Evolutionary conservation across 1,284 basidiomycete species (phyloP).

Genomic region (Coniferiporia sulphurascens): DNA sequence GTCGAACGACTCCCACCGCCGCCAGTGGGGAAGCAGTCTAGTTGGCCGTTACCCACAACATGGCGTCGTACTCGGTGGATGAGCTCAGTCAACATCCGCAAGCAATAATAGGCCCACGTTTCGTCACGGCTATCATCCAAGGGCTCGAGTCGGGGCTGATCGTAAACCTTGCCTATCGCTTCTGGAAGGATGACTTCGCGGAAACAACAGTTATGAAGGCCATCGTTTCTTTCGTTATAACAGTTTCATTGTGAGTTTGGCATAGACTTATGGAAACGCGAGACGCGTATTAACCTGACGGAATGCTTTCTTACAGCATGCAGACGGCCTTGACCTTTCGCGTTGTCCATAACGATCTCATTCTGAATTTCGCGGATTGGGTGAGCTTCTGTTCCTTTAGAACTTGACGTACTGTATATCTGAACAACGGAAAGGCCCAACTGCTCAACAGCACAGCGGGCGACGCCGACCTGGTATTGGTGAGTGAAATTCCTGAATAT

Average conservation of each 20-base stretch:
- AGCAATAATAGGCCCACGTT: constrained; percentile 3
- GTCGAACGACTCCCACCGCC: too few relatives aligned
- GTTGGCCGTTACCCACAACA: neutral
- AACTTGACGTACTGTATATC: neutral
- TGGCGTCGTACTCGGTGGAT: neutral
- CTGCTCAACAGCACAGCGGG: neutral
- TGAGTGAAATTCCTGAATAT: neutral
- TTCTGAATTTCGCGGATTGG: constrained; percentile 6
- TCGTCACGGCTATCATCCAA: neutral
- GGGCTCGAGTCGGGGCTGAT: constrained; percentile 9
- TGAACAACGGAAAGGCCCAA: neutral
- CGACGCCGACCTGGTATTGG: neutral
- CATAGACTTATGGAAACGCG: neutral
- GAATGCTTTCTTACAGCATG: neutral
- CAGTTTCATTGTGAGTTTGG: constrained; percentile 1
- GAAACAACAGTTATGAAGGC: neutral
- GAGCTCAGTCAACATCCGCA: neutral
- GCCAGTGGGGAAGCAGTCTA: too few relatives aligned
- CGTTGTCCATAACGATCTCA: neutral
- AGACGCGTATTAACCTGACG: neutral
- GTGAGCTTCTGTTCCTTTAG: neutral
- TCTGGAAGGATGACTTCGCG: constrained; percentile 9
- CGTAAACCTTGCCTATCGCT: constrained; percentile 6
- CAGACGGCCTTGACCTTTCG: constrained; percentile 3
- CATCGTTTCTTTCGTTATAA: neutral